Evolutionary conservation across 768 basidiomycete genomes (phyloP), one percentile per base, ranked within the genome.

Genomic region (Tulasnella sp.): DNA sequence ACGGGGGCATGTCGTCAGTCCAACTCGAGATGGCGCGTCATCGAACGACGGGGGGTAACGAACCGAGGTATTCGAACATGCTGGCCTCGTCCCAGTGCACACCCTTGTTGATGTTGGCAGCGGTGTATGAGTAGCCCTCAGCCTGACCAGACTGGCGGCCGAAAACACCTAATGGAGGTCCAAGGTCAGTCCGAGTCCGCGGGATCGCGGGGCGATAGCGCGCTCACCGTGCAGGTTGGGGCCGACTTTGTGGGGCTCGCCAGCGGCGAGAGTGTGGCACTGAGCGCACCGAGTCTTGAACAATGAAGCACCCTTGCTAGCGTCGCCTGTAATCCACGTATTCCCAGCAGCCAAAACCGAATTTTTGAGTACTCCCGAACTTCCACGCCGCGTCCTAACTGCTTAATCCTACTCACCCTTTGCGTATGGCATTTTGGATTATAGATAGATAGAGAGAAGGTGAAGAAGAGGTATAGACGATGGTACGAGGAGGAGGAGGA

Each of bases 271-370:
- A 82, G 95, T 98, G 87, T 98, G 97, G 88, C 97, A 98, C 86
- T 98, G 96, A 60, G 93, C 93, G 84, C 94, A 96, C 80, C 96
- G 94, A 81, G 96, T 96, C 90, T 96, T 97, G 93, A 98, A 98
- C 86, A 98, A 93, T 85, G 89, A 88, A 85, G 97, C 96, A 87
- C 97, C 97, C 90, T 97, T 98, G 80, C 84, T 84, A 85, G 93
- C 86, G 89, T 98, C 95, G 92, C 97, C 97, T 90, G 46, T 73
- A 16, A 46, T 73, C 40, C 41, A 54, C 12, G 58, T 44, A 50
- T 77, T 50, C 76, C 64, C 64, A 69, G 31, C n/a, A 60, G 58
- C 8, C n/a, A 69, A 34, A 24, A n/a, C n/a, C 42, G 40, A 50
- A 40, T 75, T 24, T n/a, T 20, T 75, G 74, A 75, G 48, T 24